Evolutionary conservation across 2,329 filamentous ascomycete genomes (phyloP), one percentile per base, ranked within the genome.

Genomic region (Fusarium incarnatum): DNA sequence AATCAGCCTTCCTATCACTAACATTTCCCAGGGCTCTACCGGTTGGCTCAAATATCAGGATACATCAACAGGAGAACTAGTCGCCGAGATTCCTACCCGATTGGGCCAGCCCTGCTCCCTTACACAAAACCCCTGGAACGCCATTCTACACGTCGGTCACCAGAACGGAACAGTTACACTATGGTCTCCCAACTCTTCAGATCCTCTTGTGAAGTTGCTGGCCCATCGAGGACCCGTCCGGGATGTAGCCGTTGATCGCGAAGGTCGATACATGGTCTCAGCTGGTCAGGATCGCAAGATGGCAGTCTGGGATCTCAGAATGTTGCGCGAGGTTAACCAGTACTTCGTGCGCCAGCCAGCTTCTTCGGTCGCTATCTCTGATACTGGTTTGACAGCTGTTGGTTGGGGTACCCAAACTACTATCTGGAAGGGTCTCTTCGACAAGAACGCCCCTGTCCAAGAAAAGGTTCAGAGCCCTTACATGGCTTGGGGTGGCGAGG

Each of bases 221-320:
- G 93, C 94, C 16, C 95, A 99, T 81, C 88, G 89, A 60, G 96
- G 96, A 8, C 96, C 96, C 1, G 94, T 99, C 6, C 89, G 94
- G 58, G 91, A 92, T 13, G 79, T 98, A 50, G 93, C 93, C 3
- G 86, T 98, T 44, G 95, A 99, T 77, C 88, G 94, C 64, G 92
- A 95, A 78, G 96, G 96, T 23, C 89, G 92, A 60, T 99, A 98
- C 82, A 98, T 98, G 95, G 94, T 97, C 13, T 94, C 94, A 6
- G 91, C 93, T 0, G 95, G 94, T 2, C 94, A 97, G 78, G 95
- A 98, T 78, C 86, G 90, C 71, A 93, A 92, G 77, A 97, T 97
- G 92, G 90, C 92, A n/a, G 90, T 97, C 15, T 98, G 95, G 94
- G 95, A 98, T 78, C 91, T 98, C 68, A 89, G 95, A 45, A 97